Base-by-base conservation (phyloP, 2,329 filamentous ascomycete genomes). In the Phialemoniopsis sp. region DNA sequence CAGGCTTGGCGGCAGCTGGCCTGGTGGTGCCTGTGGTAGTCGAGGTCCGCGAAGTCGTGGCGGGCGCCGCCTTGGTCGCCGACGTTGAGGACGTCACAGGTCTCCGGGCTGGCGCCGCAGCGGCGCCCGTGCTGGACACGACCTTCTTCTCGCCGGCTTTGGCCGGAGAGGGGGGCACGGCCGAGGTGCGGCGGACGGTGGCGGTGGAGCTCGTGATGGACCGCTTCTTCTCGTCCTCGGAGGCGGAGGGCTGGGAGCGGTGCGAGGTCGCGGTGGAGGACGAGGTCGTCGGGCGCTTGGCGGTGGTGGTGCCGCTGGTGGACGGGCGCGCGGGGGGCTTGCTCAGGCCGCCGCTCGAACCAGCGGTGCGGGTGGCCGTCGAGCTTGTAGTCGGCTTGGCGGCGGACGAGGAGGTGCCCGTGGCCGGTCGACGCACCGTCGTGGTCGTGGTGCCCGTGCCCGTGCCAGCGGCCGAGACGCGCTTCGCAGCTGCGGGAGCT, bases 151-250 rank as follows among this genome's bases (percentile, higher is more conserved):
- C 44, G 12, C 50, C 49, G 14, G 46, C 38, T 41, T 51, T 54
- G 35, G 41, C 43, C 4, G 56, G 52, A 18, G 57, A 56, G 39
- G 49, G 42, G 16, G 52, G 48, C 5, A 52, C 49, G 3, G 45
- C 50, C 9, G 60, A 63, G n/a, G 57, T 59, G 38, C 60, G 58
- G 32, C 61, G 58, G 5, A 57, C 44, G 2, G 53, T 38, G 13
- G 42, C 45, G 7, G 47, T 39, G 18, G 41, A 45, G 10, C 53
- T 43, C 13, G 46, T 35, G 2, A 48, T 43, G 5, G 51, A 34
- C 8, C 56, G 54, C 49, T 60, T 63, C 52, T 58, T 62, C 42
- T 64, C 60, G 21, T 63, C 60, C 39, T 64, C 61, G 4, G 61
- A 63, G 8, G 53, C 47, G 8, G 60, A 64, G 2, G 58, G 54